A percentile compares a stretch with the other conserved stretches of the same genome.
These are phyloP conservation scores for Santalum album DNA, from an alignment of 164 flowering plant genomes.

Conservation along the genomic window DNA sequence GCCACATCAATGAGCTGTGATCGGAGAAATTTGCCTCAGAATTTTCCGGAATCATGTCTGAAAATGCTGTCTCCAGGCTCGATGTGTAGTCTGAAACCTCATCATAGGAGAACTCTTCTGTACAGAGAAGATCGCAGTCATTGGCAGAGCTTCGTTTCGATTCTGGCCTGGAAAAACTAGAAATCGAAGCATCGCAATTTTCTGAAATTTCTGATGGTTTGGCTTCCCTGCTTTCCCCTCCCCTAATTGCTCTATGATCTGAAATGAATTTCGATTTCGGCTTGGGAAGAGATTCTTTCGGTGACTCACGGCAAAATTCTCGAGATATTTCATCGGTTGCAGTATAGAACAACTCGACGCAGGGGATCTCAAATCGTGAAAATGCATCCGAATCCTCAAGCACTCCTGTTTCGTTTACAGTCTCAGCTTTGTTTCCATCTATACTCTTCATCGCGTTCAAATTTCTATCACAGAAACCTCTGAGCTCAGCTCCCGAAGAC, in stretches of 20 bases:
- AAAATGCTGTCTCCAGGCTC: slow-evolving; percentile 21
- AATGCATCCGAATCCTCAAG: slow-evolving; percentile 15
- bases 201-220: slow-evolving; percentile 9
- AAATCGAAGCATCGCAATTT: slow-evolving; percentile 8
- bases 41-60: slow-evolving; percentile 23
- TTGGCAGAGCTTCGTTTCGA: slow-evolving; percentile 11
- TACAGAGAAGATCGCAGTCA: slow-evolving; percentile 43
- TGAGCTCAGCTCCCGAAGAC: slow-evolving; percentile 15
- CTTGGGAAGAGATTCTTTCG: slow-evolving; percentile 1
- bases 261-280: background rate
- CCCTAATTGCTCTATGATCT: background rate
- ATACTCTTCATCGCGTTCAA: slow-evolving; percentile 10
- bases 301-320: too few species aligned
- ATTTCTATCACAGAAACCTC: slow-evolving; percentile 8
- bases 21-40: slow-evolving; percentile 37
- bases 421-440: background rate
- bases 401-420: slow-evolving; percentile 10
- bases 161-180: slow-evolving; percentile 14
- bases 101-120: slow-evolving; percentile 21
- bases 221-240: slow-evolving; percentile 12
- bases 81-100: slow-evolving; percentile 29
- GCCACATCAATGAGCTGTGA: slow-evolving; percentile 32
- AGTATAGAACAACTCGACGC: slow-evolving; percentile 7
- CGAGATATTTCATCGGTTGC: slow-evolving; percentile 4
- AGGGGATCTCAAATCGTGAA: slow-evolving; percentile 26